A percentile compares a stretch with the other conserved stretches of the same genome.
phyloP scores from a whole-genome alignment of 371 early-diverging fungal genomes.

The Umbelopsis sp. region DNA sequence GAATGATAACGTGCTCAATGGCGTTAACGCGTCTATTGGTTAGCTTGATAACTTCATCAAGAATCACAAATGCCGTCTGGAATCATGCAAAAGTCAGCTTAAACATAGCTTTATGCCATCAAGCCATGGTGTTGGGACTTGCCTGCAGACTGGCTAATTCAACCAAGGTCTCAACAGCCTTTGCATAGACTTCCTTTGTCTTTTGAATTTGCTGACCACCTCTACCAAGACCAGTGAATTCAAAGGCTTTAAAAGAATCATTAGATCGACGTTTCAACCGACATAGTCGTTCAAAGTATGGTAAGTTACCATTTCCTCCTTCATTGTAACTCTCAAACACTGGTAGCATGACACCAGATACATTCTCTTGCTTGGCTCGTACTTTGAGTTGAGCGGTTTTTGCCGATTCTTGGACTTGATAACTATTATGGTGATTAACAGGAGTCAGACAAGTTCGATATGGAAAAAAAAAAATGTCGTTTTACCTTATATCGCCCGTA shows the following conservation, averaged over 20 bases:
- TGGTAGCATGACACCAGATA: constrained; percentile 96
- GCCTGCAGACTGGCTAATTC: constrained; percentile 97
- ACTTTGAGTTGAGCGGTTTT: constrained; percentile 92
- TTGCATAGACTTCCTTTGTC: constrained; percentile 93
- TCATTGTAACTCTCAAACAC: constrained; percentile 88
- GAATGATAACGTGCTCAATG: constrained; percentile 99
- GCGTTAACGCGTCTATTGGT: constrained; percentile 99
- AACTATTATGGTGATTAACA: constrained; percentile 52
- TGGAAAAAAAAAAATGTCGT: neutral
- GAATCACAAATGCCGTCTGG: constrained; percentile 80
- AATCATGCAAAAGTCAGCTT: neutral
- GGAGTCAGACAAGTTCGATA: neutral
- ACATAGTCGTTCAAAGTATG: no score
- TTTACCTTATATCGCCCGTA: constrained; percentile 94
- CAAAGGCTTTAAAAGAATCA: constrained; percentile 67
- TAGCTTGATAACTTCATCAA: constrained; percentile 98
- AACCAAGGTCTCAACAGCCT: constrained; percentile 92
- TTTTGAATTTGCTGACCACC: constrained; percentile 97
- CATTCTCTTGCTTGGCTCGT: constrained; percentile 93
- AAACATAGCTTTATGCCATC: neutral
- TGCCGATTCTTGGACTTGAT: constrained; percentile 93
- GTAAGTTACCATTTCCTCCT: constrained; percentile 75
- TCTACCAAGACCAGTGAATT: constrained; percentile 96
- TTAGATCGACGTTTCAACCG: neutral
- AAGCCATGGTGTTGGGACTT: neutral